Evolutionary conservation across 495 filamentous ascomycete genomes (phyloP), one percentile per base, ranked within the genome.

Genomic region (Aspergillus campestris): DNA sequence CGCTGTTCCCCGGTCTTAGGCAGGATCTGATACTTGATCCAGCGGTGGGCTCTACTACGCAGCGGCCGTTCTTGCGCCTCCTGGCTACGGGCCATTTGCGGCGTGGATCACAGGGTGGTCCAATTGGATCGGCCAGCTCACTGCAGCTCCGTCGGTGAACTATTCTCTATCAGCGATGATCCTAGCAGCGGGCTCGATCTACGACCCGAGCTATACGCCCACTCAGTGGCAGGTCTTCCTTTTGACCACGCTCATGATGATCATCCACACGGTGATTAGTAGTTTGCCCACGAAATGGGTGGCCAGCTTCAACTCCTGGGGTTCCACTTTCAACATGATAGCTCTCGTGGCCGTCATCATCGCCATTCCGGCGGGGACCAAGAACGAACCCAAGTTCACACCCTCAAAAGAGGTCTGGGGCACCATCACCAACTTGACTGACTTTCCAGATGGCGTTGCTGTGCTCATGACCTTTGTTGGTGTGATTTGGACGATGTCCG

Each of bases 1-100:
- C 10, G 18, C 15, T 32, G 3, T 33, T 1, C 2, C 11, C 12
- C 8, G 1, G 38, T 13, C 4, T 24, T 24, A 4, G 18, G 18
- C 29, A 15, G 6, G 18, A 12, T 10, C 14, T 35, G 52, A 42
- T 32, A 38, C 42, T 27, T 59, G 42, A 52, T 43, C 34, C 33
- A 82, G 81, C 56, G 85, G 85, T 33, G 85, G 85, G 38, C 71
- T 89, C 31, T 89, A 89, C 57, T 89, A 89, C 59, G 83, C 85
- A 14, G 70, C 84, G 24, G 84, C 85, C 3, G 85, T 88, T 0
- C 75, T 89, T n/a, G 85, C 85, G 18, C 84, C 83, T 32, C 79
- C 81, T 7, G 82, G 82, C 43, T 87, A 78, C 53, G 85, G 85
- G 5, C 85, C 85, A 12, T 72, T 86, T 28, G 85, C 84, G 5